A percentile compares a stretch with the other conserved stretches of the same genome.
Evolutionary conservation across 768 basidiomycete genomes (phyloP).

Genomic region (Boletus rubescentipes): DNA sequence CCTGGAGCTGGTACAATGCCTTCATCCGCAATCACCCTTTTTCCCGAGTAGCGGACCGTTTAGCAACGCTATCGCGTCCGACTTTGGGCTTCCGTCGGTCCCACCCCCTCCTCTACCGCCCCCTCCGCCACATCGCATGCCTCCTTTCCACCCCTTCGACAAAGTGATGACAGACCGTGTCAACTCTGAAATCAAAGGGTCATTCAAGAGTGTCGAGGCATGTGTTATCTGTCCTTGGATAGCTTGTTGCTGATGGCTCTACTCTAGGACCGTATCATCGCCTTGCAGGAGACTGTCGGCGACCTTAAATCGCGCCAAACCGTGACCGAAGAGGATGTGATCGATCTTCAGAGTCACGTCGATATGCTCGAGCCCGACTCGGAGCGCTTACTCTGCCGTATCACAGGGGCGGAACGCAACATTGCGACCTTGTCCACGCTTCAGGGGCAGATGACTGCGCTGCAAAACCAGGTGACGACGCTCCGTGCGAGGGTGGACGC

Average conservation of each 20-base stretch:
- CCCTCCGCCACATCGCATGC: conserved; percentile 8
- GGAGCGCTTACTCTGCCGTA: conserved; percentile 28
- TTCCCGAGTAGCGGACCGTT: conserved; percentile 22
- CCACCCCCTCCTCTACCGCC: conserved; percentile 9
- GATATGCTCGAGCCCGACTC: conserved; percentile 39
- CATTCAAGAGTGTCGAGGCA: conserved; percentile 25
- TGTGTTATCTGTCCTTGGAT: neutral
- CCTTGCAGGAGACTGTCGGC: conserved; percentile 20
- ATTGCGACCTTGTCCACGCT: conserved; percentile 30
- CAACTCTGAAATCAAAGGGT: conserved; percentile 22
- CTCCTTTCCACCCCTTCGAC: conserved; percentile 15
- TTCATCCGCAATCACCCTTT: conserved; percentile 17
- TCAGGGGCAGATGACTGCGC: conserved; percentile 22
- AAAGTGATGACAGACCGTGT: conserved; percentile 19
- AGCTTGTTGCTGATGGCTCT: neutral
- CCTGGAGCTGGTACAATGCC: conserved; percentile 17
- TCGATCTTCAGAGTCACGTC: conserved; percentile 37
- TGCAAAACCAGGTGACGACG: conserved; percentile 20
- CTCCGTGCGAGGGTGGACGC: conserved; percentile 24
- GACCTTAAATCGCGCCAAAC: conserved; percentile 25
- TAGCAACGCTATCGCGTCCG: conserved; percentile 16
- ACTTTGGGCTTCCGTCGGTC: conserved; percentile 19
- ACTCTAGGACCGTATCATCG: conserved; percentile 24
- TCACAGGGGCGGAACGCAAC: conserved; percentile 30
- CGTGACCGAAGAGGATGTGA: conserved; percentile 29